phyloP scores from a whole-genome alignment of 2,329 filamentous ascomycete species.

The Ceratocystis lukuohia region DNA sequence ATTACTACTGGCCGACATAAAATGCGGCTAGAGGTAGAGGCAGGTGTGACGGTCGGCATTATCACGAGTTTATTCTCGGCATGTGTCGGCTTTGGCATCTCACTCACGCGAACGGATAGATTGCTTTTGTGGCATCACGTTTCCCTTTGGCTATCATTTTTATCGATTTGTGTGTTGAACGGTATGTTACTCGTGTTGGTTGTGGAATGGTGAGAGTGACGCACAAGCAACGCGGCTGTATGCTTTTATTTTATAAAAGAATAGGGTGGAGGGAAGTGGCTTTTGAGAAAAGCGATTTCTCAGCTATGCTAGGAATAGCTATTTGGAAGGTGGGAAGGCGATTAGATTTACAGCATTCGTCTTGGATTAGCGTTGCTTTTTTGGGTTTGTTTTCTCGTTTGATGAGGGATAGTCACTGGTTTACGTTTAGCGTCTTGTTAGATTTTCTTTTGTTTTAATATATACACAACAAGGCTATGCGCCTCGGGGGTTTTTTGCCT shows the following conservation, averaged over 20 bases:
- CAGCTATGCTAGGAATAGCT: not conserved
- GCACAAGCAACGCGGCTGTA: not conserved
- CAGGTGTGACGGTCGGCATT: conserved; percentile 56
- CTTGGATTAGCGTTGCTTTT: conserved; percentile 3
- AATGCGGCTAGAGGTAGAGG: conserved; percentile 57
- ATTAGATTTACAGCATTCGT: not conserved
- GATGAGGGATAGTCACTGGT: not conserved
- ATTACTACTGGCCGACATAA: conserved; percentile 55
- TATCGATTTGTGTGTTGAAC: conserved; percentile 31
- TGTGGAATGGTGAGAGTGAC: conserved; percentile 23
- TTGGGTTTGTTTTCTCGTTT: not conserved
- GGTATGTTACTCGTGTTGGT: conserved; percentile 33
- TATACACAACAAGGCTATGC: not conserved
- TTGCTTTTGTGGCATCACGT: conserved; percentile 33
- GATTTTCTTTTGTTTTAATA: not conserved
- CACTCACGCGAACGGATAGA: conserved; percentile 38
- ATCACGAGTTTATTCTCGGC: conserved; percentile 52
- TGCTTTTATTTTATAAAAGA: too few species aligned
- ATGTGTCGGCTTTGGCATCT: conserved; percentile 45
- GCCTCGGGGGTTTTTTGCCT: not conserved
- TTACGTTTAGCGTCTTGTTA: not conserved
- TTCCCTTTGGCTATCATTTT: conserved; percentile 29
- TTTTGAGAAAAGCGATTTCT: not conserved
- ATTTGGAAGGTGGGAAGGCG: not conserved
- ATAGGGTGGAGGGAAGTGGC: not conserved